A percentile compares a stretch with the other conserved stretches of the same genome.
These are phyloP conservation scores for Zygosaccharomyces lentus DNA, from an alignment of 805 yeast species.

Conservation along the genomic window DNA sequence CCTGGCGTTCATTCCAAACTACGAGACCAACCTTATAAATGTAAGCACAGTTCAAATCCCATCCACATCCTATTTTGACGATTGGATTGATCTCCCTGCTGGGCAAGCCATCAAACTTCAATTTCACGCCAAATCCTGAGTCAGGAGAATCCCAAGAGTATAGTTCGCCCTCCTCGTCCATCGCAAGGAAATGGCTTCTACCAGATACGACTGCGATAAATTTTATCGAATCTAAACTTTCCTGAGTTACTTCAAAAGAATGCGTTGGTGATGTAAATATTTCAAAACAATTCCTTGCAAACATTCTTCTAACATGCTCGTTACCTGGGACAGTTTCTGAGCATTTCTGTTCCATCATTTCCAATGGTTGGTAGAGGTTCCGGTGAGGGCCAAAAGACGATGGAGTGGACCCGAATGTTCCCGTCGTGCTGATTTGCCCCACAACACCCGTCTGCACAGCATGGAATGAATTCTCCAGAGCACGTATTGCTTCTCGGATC, in stretches of 20 bases:
- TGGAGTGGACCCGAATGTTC: conserved; percentile 23
- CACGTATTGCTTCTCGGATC: conserved; percentile 25
- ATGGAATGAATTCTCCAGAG: conserved; percentile 24
- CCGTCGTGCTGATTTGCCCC: conserved; percentile 23
- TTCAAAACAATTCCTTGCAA: conserved; percentile 27
- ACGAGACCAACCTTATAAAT: conserved; percentile 50
- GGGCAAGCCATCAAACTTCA: conserved; percentile 37
- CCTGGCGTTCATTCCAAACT: conserved; percentile 47
- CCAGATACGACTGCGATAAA: conserved; percentile 57
- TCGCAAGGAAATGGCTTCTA: conserved; percentile 57
- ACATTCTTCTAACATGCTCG: conserved; percentile 28
- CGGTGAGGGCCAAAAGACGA: conserved; percentile 25
- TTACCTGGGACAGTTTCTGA: conserved; percentile 26
- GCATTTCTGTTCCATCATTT: conserved; percentile 19
- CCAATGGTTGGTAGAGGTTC: conserved; percentile 28
- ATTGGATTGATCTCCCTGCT: conserved; percentile 33
- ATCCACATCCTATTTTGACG: conserved; percentile 56
- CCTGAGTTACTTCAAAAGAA: conserved; percentile 16
- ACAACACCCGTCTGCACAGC: conserved; percentile 16
- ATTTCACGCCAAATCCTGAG: conserved; percentile 41
- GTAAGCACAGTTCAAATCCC: conserved; percentile 55
- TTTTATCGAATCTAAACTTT: conserved; percentile 26
- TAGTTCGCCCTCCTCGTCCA: conserved; percentile 45
- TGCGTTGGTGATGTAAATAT: conserved; percentile 12
- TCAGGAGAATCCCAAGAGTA: conserved; percentile 59